Conservation (phyloP, 140 eudicot species). For the Flaveria floridana region DNA sequence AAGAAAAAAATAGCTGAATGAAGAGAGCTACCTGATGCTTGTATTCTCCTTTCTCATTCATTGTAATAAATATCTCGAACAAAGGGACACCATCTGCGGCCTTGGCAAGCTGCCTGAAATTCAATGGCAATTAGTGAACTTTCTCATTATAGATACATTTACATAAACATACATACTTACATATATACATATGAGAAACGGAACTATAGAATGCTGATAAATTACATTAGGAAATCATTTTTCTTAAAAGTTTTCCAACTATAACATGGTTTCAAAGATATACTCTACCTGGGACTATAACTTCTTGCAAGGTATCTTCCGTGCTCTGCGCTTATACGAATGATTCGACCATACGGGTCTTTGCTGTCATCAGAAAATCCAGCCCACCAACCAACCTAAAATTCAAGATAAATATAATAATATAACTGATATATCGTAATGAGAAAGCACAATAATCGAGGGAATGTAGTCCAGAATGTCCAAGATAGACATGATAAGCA, state of each 20-base stretch:
- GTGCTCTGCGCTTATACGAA: slow-evolving; percentile 87
- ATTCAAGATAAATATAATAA: slow-evolving; percentile 25
- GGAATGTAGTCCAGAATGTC: slow-evolving; percentile 11
- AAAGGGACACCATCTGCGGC: slow-evolving; percentile 75
- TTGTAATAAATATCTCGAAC: slow-evolving; percentile 81
- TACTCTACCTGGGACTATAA: slow-evolving; percentile 80
- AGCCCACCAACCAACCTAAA: slow-evolving; percentile 99
- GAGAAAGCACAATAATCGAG: slow-evolving; percentile 8
- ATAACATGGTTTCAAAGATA: slow-evolving; percentile 14
- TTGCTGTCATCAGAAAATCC: slow-evolving; percentile 77
- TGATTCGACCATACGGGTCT: slow-evolving; percentile 86
- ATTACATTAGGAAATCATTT: background rate
- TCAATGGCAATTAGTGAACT: slow-evolving; percentile 20
- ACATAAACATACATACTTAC: background rate
- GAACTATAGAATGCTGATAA: background rate
- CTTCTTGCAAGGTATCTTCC: slow-evolving; percentile 94
- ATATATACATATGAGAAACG: background rate
- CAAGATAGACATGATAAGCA: slow-evolving; percentile 5
- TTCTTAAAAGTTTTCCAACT: background rate
- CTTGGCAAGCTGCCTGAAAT: slow-evolving; percentile 85
- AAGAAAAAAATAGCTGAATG: background rate
- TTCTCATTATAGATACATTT: background rate
- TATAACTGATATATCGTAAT: background rate
- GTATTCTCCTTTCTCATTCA: slow-evolving; percentile 63
- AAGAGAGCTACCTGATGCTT: slow-evolving; percentile 71